A percentile compares a stretch with the other conserved stretches of the same genome.
phyloP scores from a whole-genome alignment of 1,284 basidiomycete species.

The Trichosporon faecale region DNA sequence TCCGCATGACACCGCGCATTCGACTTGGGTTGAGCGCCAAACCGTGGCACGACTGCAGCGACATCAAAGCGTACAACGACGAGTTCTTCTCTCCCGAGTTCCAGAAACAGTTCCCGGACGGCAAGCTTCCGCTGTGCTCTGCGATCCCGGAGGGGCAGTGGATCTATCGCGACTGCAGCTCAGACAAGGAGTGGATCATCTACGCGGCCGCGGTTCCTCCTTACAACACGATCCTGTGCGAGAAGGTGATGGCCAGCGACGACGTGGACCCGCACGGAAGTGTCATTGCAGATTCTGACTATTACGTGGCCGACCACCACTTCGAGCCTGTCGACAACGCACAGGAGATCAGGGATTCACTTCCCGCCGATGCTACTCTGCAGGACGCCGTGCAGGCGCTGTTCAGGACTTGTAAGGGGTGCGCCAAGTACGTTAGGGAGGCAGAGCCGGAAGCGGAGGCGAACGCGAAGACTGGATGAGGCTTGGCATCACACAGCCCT shows the following conservation, averaged over 20 bases:
- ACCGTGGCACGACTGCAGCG: neutral
- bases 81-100: neutral
- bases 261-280: neutral
- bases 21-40: neutral
- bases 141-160: neutral
- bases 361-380: neutral
- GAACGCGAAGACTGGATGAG: too few species aligned
- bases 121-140: neutral
- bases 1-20: neutral
- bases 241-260: neutral
- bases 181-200: neutral
- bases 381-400: neutral
- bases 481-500: too few species aligned
- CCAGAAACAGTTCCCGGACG: neutral
- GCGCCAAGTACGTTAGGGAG: neutral
- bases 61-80: neutral
- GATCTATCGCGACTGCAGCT: neutral
- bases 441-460: neutral
- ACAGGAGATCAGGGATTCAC: neutral
- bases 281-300: neutral
- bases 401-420: neutral
- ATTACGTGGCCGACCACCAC: neutral
- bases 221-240: neutral
- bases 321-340: neutral
- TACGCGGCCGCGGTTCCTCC: neutral